Base-by-base conservation (phyloP, 2,329 filamentous ascomycete genomes). In the Coniochaeta hoffmannii region DNA sequence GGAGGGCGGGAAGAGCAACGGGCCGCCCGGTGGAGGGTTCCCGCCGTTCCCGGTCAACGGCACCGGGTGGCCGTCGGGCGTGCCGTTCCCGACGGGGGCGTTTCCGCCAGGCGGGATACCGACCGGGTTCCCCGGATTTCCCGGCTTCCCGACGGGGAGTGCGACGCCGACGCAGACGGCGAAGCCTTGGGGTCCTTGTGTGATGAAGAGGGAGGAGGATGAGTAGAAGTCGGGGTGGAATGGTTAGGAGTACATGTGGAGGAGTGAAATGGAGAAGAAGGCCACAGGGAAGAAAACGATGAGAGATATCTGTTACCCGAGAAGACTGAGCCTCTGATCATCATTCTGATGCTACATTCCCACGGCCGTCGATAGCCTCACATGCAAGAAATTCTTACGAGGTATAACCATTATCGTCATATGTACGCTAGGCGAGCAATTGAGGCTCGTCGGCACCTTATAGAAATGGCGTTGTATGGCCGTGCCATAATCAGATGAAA, bases 1-100 rank as follows among this genome's bases (percentile, higher is more conserved):
- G 51, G 54, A 56, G 34, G 61, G 58, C 3, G 63, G 63, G 22
- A 30, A 53, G 51, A 17, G 19, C 4, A 53, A 44, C 35, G 4
- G 4, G 14, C 17, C 36, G 9, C 17, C 36, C 5, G 28, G 28
- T 2, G 46, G 46, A 4, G 46, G 46, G 26, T 30, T 50, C n/a
- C 49, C 49, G 49, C 49, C 49, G 10, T 50, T 50, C 28, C 49
- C 49, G 14, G 49, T 24, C 28, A 50, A 50, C 11, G 28, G 28
- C 49, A 50, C 49, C 28, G 49, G 15, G 8, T 50, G 28, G 28
- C 49, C 49, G 49, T 34, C 49, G 2, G 49, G 49, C 28, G 49
- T 50, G 49, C 49, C 49, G 49, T 50, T 50, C 15, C 49, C 49
- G 28, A 50, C 49, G 28, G 49, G 46, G 11, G 7, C 24, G 24